These are phyloP conservation scores for Rhizoclosmatium globosum DNA, from an alignment of 192 early-diverging fungal species.

Conservation along the genomic window DNA sequence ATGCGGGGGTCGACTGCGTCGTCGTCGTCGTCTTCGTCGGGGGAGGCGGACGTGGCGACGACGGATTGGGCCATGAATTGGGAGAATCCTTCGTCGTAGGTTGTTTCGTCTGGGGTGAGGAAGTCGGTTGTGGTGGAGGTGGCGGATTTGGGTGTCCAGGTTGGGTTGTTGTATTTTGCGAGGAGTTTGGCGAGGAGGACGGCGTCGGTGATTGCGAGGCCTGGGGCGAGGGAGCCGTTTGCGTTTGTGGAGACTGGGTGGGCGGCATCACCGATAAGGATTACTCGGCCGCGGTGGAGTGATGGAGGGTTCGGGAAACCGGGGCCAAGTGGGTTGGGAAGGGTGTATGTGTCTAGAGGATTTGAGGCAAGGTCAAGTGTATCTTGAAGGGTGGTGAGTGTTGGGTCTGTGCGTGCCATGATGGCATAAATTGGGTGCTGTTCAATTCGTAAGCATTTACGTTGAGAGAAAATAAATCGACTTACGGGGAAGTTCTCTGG, in stretches of 20 bases:
- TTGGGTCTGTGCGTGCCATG: conserved; percentile 55
- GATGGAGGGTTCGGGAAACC: conserved; percentile 33
- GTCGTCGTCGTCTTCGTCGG: conserved; percentile 13
- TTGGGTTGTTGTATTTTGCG: conserved; percentile 49
- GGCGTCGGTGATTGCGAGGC: conserved; percentile 57
- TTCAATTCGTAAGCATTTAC: not conserved
- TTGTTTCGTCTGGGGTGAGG: not conserved
- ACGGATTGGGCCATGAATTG: not conserved
- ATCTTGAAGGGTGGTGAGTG: conserved; percentile 40
- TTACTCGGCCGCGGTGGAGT: conserved; percentile 61
- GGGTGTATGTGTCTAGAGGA: conserved; percentile 48
- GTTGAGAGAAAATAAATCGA: conserved; percentile 1
- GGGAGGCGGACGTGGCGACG: too few relatives aligned
- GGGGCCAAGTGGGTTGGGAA: conserved; percentile 25
- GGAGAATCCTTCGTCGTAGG: not conserved
- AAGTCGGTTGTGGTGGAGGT: too few relatives aligned
- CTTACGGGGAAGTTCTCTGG: conserved; percentile 34
- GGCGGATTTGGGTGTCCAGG: not conserved
- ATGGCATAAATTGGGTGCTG: conserved; percentile 46
- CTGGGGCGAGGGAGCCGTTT: conserved; percentile 52
- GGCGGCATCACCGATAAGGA: conserved; percentile 63
- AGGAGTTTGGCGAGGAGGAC: conserved; percentile 57
- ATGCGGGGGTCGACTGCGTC: conserved; percentile 12
- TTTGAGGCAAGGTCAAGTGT: conserved; percentile 53
- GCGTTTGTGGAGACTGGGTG: conserved; percentile 58